phyloP scores from a whole-genome alignment of 371 early-diverging fungal species.

The Vairimorpha necatrix region DNA sequence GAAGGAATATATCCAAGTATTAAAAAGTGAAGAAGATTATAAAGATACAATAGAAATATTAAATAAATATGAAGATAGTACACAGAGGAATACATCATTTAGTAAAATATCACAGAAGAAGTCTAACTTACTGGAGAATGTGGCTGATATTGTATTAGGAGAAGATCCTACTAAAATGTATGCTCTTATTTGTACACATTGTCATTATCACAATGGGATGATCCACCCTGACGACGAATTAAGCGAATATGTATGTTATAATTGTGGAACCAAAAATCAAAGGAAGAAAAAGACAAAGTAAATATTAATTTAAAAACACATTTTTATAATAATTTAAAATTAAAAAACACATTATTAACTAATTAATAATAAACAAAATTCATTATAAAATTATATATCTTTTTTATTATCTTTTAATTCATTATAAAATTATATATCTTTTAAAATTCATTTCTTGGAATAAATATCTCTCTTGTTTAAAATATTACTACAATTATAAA shows the following conservation, averaged over 20 bases:
- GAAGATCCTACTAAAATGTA: conserved; percentile 70
- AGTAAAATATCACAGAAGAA: conserved; percentile 61
- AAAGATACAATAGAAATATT: conserved; percentile 77
- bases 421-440: no score
- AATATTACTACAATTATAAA: no score
- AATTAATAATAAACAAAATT: no score
- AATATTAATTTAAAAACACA: neutral
- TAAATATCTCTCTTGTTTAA: no score
- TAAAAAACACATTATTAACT: no score
- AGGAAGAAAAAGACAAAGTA: conserved; percentile 20
- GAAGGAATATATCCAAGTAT: conserved; percentile 68
- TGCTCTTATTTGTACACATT: conserved; percentile 79
- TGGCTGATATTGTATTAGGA: conserved; percentile 67
- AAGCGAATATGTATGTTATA: conserved; percentile 64
- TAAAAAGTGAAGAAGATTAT: conserved; percentile 78
- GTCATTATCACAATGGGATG: conserved; percentile 81
- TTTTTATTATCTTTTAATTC: no score
- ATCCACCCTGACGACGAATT: conserved; percentile 73
- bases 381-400: no score
- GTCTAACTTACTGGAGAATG: conserved; percentile 76
- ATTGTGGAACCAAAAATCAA: conserved; percentile 42
- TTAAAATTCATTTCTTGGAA: no score
- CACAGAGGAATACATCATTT: conserved; percentile 23
- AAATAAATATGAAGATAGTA: conserved; percentile 73
- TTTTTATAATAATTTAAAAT: neutral